These are phyloP conservation scores for Narthecium ossifragum DNA, from an alignment of 106 monocot genomes.

Conservation along the genomic window DNA sequence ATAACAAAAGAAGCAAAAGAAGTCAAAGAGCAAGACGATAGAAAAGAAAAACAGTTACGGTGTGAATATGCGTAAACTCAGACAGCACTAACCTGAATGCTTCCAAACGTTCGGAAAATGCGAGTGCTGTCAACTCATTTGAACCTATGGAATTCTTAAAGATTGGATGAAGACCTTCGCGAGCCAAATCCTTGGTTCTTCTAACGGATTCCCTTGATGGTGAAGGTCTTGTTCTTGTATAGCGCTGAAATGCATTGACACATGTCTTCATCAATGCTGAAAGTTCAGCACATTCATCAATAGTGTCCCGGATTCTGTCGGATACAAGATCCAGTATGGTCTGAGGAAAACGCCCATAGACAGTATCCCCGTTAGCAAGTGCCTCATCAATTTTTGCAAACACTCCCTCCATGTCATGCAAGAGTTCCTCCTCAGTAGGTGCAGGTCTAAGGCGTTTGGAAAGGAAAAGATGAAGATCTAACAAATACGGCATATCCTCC, in stretches of 20 bases:
- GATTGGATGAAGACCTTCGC: constrained; percentile 78
- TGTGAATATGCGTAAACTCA: background rate
- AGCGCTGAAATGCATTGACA: constrained; percentile 76
- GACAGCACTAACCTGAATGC: constrained; percentile 52
- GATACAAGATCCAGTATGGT: constrained; percentile 72
- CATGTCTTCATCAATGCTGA: constrained; percentile 49
- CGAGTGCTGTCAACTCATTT: constrained; percentile 82
- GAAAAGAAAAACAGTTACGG: background rate
- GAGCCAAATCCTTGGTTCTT: constrained; percentile 70
- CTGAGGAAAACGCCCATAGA: constrained; percentile 92
- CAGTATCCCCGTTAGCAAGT: constrained; percentile 73
- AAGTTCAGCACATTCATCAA: constrained; percentile 56
- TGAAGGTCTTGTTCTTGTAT: constrained; percentile 71
- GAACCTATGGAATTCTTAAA: constrained; percentile 54
- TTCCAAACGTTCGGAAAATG: constrained; percentile 90
- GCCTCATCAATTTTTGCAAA: constrained; percentile 61
- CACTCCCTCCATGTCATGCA: constrained; percentile 49
- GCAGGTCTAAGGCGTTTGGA: constrained; percentile 87
- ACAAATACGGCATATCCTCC: constrained; percentile 88
- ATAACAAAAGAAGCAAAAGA: no score
- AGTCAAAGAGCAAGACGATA: no score
- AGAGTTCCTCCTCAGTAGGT: constrained; percentile 79
- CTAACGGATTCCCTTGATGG: constrained; percentile 90
- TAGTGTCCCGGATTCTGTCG: constrained; percentile 60
- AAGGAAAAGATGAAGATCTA: constrained; percentile 96